Evolutionary conservation across 345 rosid species (phyloP), one percentile per base, ranked within the genome.

Genomic region (Aurinia saxatilis): DNA sequence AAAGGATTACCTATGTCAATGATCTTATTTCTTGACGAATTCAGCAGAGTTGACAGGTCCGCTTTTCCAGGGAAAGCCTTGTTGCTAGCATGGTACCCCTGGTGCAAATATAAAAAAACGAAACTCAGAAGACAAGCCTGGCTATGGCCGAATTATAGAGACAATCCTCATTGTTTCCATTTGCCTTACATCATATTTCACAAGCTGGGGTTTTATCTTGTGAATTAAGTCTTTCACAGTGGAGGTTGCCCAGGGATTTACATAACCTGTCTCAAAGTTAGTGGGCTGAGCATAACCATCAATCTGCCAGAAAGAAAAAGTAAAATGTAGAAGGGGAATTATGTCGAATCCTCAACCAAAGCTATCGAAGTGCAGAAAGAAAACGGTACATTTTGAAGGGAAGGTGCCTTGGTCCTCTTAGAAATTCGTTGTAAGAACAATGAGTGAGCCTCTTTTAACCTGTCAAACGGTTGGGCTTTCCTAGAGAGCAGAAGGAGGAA

Each of bases 241-340:
- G 75, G 88, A 70, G 35, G 65, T 15, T 13, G 78, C 77, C 99
- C 99, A 93, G 12, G 99, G 97, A 73, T 84, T 78, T 41, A 84
- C 55, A 60, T 15, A 59, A 29, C 50, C 42, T n/a, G 59, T 65
- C 23, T 50, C 79, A 56, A 30, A 9, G 47, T 64, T 57, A 42
- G 45, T 49, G 6, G 57, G 19, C 35, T 31, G 60, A 33, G 14
- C 37, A 33, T 68, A 48, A 29, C 56, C 73, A 53, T 68, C 80
- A 48, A 72, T 53, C 96, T 93, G 81, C 79, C 39, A 48, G 15
- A 8, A 54, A 66, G 49, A 23, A 51, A n/a, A n/a, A n/a, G n/a
- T n/a, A n/a, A n/a, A n/a, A n/a, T n/a, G n/a, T n/a, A n/a, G n/a
- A n/a, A 11, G 14, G 45, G 38, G 15, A 19, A 38, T 5, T 36